phyloP scores from a whole-genome alignment of 371 early-diverging fungal genomes.

The Mycotypha africana region DNA sequence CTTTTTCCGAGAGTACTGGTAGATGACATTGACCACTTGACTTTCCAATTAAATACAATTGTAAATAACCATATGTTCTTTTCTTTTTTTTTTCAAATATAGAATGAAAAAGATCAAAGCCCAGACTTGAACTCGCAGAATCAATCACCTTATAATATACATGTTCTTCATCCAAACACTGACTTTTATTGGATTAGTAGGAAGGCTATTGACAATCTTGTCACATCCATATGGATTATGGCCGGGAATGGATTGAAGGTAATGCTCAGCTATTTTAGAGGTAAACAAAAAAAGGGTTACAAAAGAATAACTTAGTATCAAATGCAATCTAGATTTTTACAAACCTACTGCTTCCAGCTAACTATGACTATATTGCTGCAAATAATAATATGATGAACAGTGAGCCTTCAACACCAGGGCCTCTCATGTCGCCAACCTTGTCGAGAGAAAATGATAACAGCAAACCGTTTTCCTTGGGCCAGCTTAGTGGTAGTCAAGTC shows the following conservation, averaged over 20 bases:
- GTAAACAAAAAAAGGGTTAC: too few relatives aligned
- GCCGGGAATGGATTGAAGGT: constrained; percentile 69
- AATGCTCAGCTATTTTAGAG: background rate
- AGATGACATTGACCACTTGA: too few relatives aligned
- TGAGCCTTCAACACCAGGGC: constrained; percentile 34
- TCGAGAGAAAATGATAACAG: constrained; percentile 17
- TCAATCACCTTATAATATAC: constrained; percentile 50
- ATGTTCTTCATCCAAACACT: constrained; percentile 53
- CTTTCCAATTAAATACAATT: too few relatives aligned
- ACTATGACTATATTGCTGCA: constrained; percentile 24
- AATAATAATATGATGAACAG: constrained; percentile 20
- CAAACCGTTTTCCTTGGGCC: constrained; percentile 33
- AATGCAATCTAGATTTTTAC: constrained; percentile 31
- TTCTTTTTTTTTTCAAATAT: background rate
- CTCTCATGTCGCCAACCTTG: constrained; percentile 9
- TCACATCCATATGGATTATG: constrained; percentile 71
- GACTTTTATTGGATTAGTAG: constrained; percentile 73
- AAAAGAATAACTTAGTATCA: too few relatives aligned
- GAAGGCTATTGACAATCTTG: constrained; percentile 48
- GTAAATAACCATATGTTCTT: too few relatives aligned
- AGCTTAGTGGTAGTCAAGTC: too few relatives aligned
- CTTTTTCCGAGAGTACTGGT: constrained; percentile 39
- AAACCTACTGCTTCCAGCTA: constrained; percentile 34
- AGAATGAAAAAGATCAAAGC: constrained; percentile 25
- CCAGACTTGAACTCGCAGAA: too few relatives aligned